These are phyloP conservation scores for Clathrospora elynae DNA, from an alignment of 2,329 filamentous ascomycete genomes.

Conservation along the genomic window DNA sequence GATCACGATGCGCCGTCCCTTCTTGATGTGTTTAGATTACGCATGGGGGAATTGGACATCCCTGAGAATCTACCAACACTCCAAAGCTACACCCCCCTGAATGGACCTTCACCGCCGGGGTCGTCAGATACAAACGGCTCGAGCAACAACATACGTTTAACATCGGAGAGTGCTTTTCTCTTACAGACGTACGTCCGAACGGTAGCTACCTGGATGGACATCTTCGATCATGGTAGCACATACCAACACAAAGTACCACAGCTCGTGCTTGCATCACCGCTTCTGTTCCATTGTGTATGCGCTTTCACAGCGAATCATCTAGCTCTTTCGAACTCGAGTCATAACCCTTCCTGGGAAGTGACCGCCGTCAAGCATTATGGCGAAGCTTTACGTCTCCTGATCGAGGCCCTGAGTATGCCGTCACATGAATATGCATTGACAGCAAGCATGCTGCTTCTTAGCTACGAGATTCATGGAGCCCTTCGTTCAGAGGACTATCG, in stretches of 20 bases:
- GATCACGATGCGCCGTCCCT: conserved; percentile 9
- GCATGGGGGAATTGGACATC: conserved; percentile 30
- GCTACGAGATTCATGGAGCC: conserved; percentile 41
- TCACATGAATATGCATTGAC: conserved; percentile 38
- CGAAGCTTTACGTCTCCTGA: conserved; percentile 36
- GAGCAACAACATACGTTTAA: conserved; percentile 24
- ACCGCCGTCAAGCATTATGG: conserved; percentile 41
- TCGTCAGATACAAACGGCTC: conserved; percentile 4
- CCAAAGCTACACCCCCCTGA: conserved; percentile 14
- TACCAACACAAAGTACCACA: conserved; percentile 40
- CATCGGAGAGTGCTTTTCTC: conserved; percentile 39
- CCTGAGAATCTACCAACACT: conserved; percentile 17
- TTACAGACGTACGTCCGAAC: conserved; percentile 41
- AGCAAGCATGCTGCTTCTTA: conserved; percentile 42
- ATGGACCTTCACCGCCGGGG: conserved; percentile 18
- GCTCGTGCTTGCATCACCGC: conserved; percentile 34
- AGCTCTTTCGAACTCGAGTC: conserved; percentile 29
- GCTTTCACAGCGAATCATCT: conserved; percentile 46
- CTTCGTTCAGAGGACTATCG: conserved; percentile 37
- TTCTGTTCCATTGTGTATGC: conserved; percentile 43
- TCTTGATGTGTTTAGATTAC: conserved; percentile 34
- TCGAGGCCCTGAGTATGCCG: conserved; percentile 33
- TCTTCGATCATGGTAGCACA: conserved; percentile 38
- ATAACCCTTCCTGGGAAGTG: conserved; percentile 38
- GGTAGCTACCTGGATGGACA: conserved; percentile 45